phyloP scores from a whole-genome alignment of 768 basidiomycete species.

The Pleurotus djamor region DNA sequence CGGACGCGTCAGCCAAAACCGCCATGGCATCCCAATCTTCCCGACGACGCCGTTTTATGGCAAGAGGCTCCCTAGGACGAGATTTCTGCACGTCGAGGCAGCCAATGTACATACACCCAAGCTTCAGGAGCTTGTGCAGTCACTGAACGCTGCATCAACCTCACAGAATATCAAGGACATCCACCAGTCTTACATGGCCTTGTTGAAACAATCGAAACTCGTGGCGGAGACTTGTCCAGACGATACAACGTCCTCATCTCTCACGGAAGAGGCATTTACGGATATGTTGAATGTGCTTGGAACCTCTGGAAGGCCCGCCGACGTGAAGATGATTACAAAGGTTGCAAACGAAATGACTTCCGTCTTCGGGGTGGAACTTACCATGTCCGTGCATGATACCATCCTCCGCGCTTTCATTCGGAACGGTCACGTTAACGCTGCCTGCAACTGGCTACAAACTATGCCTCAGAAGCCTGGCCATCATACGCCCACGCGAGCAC shows the following conservation, averaged over 20 bases:
- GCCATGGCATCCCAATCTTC: slow-evolving; percentile 13
- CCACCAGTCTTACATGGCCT: slow-evolving; percentile 32
- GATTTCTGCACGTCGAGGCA: slow-evolving; percentile 10
- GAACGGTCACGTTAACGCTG: slow-evolving; percentile 38
- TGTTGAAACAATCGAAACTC: slow-evolving; percentile 21
- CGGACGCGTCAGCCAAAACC: slow-evolving; percentile 21
- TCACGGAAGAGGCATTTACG: slow-evolving; percentile 30
- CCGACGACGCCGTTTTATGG: slow-evolving; percentile 6
- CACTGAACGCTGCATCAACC: slow-evolving; percentile 15
- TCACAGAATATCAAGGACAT: slow-evolving; percentile 25
- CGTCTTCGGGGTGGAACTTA: slow-evolving; percentile 43
- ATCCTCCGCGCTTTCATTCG: slow-evolving; percentile 48
- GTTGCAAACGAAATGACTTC: slow-evolving; percentile 48
- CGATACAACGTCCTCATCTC: slow-evolving; percentile 21
- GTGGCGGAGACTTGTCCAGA: slow-evolving; percentile 10
- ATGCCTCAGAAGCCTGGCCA: slow-evolving; percentile 51
- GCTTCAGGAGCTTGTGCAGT: slow-evolving; percentile 15
- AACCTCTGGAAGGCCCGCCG: slow-evolving; percentile 46
- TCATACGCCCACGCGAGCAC: slow-evolving; percentile 43
- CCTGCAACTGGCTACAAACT: slow-evolving; percentile 48
- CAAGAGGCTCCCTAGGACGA: slow-evolving; percentile 9
- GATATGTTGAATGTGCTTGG: slow-evolving; percentile 44
- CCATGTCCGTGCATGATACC: slow-evolving; percentile 43
- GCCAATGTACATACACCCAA: neutral
- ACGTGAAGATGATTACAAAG: slow-evolving; percentile 52